phyloP scores from a whole-genome alignment of 371 early-diverging fungal species.

The Mucor indicus region DNA sequence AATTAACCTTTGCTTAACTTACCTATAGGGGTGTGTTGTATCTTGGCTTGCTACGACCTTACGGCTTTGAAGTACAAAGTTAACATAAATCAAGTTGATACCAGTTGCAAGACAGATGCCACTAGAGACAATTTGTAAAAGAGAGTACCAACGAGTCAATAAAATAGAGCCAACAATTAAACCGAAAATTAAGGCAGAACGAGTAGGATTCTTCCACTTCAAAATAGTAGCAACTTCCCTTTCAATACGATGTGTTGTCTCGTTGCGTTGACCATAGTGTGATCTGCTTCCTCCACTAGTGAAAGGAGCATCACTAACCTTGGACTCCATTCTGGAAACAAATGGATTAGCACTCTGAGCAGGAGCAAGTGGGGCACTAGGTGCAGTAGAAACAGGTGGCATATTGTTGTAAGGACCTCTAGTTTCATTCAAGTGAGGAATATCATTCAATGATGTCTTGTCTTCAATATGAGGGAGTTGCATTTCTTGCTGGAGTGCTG shows the following conservation, averaged over 20 bases:
- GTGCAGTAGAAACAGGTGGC: conserved; percentile 1
- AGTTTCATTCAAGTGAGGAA: background rate
- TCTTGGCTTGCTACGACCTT: conserved; percentile 25
- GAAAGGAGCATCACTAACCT: conserved; percentile 1
- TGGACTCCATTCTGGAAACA: background rate
- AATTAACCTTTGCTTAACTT: conserved; percentile 1
- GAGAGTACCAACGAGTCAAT: conserved; percentile 36
- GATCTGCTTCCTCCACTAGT: background rate
- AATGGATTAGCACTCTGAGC: background rate
- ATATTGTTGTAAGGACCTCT: background rate
- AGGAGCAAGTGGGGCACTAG: background rate
- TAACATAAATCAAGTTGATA: conserved; percentile 42
- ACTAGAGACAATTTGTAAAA: conserved; percentile 33
- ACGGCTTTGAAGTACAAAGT: conserved; percentile 31
- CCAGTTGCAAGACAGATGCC: conserved; percentile 33
- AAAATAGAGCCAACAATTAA: conserved; percentile 24
- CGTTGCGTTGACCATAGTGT: conserved; percentile 18
- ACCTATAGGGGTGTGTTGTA: conserved; percentile 33
- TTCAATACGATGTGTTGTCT: conserved; percentile 38
- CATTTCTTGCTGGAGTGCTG: background rate
- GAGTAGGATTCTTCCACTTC: conserved; percentile 39
- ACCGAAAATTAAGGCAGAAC: conserved; percentile 28
- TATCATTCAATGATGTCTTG: background rate
- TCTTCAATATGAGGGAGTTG: background rate
- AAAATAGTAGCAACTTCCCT: conserved; percentile 22